Conservation (phyloP, 192 early-diverging fungal genomes). For the Linnemannia exigua region DNA sequence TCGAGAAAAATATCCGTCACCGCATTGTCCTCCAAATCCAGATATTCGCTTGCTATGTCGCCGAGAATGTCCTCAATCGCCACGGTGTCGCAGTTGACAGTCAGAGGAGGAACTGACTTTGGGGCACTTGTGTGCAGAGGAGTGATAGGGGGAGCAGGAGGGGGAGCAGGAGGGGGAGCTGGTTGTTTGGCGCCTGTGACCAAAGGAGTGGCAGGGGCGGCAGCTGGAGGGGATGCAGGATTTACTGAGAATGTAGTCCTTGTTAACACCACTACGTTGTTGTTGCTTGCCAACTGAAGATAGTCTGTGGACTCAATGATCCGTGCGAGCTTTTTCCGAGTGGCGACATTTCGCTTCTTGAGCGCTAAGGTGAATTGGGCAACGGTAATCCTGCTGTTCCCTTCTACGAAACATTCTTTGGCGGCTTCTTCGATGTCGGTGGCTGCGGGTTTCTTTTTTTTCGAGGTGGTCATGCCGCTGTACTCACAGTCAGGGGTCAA, state of each 20-base stretch:
- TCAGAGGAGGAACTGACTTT: neutral
- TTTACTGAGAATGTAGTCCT: neutral
- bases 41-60: neutral
- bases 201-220: neutral
- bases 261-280: neutral
- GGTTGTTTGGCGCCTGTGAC: neutral
- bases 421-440: neutral
- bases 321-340: neutral
- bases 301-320: conserved; percentile 18
- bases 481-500: no score
- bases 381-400: neutral
- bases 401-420: neutral
- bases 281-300: neutral
- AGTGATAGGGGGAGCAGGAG: neutral
- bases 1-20: conserved; percentile 24
- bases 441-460: no score
- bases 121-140: neutral
- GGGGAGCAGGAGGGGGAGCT: neutral
- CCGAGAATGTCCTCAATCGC: conserved; percentile 16
- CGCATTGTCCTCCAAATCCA: conserved; percentile 17
- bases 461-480: no score
- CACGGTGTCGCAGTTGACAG: conserved; percentile 13
- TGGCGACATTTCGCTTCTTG: conserved; percentile 13
- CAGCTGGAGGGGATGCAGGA: neutral
- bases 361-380: neutral